A percentile compares a stretch with the other conserved stretches of the same genome.
Evolutionary conservation across 2,329 filamentous ascomycete species (phyloP).

Genomic region (Phaeosphaeria sp.): DNA sequence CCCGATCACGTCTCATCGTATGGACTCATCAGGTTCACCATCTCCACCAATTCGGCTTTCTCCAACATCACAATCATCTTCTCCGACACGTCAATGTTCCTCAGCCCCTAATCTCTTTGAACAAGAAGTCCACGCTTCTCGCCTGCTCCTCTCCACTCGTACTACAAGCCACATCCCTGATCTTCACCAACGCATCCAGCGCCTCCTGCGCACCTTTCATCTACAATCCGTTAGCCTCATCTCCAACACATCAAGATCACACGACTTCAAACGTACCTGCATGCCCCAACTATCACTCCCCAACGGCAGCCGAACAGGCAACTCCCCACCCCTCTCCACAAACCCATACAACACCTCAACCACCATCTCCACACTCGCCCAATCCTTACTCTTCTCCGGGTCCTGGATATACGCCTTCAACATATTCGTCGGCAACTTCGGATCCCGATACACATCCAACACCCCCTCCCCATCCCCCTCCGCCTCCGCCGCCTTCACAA

Average conservation of each 20-base stretch:
- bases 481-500: slow-evolving; percentile 7
- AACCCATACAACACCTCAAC: slow-evolving; percentile 46
- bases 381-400: not conserved
- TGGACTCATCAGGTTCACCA: too few species aligned
- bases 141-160: slow-evolving; percentile 30
- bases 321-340: slow-evolving; percentile 40
- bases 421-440: slow-evolving; percentile 28
- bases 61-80: too few species aligned
- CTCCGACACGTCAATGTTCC: too few species aligned
- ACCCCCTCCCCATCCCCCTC: slow-evolving; percentile 4
- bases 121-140: slow-evolving; percentile 26
- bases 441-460: slow-evolving; percentile 22
- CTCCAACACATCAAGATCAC: not conserved
- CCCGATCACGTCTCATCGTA: too few species aligned
- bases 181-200: slow-evolving; percentile 43
- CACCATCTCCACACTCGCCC: slow-evolving; percentile 42
- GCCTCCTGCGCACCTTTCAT: slow-evolving; percentile 33
- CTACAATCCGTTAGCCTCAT: not conserved
- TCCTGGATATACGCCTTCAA: slow-evolving; percentile 41
- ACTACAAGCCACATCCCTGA: slow-evolving; percentile 42
- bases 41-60: too few species aligned
- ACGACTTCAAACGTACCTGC: not conserved
- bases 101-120: slow-evolving; percentile 1
- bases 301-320: slow-evolving; percentile 54
- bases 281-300: slow-evolving; percentile 50